Evolutionary conservation across 768 basidiomycete genomes (phyloP).

Genomic region (Calocera cornea): DNA sequence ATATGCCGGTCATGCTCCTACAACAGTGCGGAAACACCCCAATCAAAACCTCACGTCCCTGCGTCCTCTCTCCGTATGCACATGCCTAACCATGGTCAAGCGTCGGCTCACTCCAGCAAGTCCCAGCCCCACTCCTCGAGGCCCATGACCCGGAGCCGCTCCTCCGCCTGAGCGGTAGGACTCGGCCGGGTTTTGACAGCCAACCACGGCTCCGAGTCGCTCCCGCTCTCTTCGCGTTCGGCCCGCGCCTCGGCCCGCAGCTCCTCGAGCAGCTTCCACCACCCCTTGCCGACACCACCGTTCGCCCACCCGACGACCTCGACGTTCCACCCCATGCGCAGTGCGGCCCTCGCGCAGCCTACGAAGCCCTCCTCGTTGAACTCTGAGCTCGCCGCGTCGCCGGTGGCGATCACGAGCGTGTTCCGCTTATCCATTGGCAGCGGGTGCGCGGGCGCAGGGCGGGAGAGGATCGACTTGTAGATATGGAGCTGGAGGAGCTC

Average conservation of each 20-base stretch:
- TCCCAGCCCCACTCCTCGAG: slow-evolving; percentile 55
- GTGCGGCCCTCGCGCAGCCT: slow-evolving; percentile 70
- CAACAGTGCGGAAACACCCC: no score
- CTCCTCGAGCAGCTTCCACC: slow-evolving; percentile 32
- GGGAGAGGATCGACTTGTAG: slow-evolving; percentile 66
- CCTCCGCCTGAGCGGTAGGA: neutral
- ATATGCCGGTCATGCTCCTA: no score
- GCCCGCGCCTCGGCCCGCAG: neutral
- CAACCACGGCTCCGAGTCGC: slow-evolving; percentile 8
- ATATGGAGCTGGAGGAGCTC: slow-evolving; percentile 88
- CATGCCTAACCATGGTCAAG: no score
- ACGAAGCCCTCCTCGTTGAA: slow-evolving; percentile 90
- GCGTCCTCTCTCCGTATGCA: no score
- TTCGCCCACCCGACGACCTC: slow-evolving; percentile 89
- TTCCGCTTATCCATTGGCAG: slow-evolving; percentile 28
- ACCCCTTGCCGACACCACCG: slow-evolving; percentile 56
- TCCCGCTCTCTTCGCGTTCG: slow-evolving; percentile 42
- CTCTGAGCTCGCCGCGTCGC: slow-evolving; percentile 83
- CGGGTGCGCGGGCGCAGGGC: slow-evolving; percentile 45
- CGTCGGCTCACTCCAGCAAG: slow-evolving; percentile 38
- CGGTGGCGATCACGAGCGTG: slow-evolving; percentile 84
- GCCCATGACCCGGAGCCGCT: slow-evolving; percentile 33
- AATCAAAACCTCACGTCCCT: no score
- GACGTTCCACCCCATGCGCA: slow-evolving; percentile 86
- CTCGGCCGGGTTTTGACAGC: neutral